Base-by-base conservation (phyloP, 331 rosid species). In the Saraca asoca region DNA sequence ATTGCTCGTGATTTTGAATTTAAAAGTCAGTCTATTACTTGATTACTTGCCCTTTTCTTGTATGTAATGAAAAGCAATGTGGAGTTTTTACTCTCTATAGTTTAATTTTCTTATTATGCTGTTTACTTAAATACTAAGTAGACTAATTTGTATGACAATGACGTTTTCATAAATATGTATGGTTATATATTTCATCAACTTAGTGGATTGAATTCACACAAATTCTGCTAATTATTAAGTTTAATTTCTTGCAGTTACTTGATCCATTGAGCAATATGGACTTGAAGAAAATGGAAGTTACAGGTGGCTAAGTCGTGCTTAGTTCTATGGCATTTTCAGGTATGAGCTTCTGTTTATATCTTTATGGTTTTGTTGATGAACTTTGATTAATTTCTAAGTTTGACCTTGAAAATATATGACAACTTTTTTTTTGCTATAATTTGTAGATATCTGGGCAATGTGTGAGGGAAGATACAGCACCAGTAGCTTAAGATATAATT, bases 321-420 rank as follows among this genome's bases (percentile, higher is more conserved):
- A 61, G 73, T 83, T 89, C 75, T 89, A 87, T 85, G 91, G 91
- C 87, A 75, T 68, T 64, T 73, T 75, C 70, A 67, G 91, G 97
- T 85, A 82, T 38, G 81, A 14, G 54, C 70, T 71, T 68, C 34
- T 44, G 24, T 73, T 51, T 75, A 62, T 52, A 50, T 38, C 11
- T 60, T 74, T 18, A 6, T 49, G n/a, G 15, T 37, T 41, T 51
- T 37, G 15, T 29, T 9, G 12, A 70, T 49, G 16, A 53, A 49
- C 34, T 7, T 74, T 39, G 13, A 17, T 68, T 46, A 9, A 63
- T 37, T 59, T 60, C 7, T n/a, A 13, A 55, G 58, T 66, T 33
- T 34, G 2, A 51, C 65, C 4, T 38, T 29, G 50, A 19, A 16
- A 53, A 24, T 9, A 12, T 53, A 15, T 39, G 10, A 45, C 55